These are phyloP conservation scores for Tillandsia fasciculata DNA, from an alignment of 176 grass and related monocot species.

Conservation along the genomic window DNA sequence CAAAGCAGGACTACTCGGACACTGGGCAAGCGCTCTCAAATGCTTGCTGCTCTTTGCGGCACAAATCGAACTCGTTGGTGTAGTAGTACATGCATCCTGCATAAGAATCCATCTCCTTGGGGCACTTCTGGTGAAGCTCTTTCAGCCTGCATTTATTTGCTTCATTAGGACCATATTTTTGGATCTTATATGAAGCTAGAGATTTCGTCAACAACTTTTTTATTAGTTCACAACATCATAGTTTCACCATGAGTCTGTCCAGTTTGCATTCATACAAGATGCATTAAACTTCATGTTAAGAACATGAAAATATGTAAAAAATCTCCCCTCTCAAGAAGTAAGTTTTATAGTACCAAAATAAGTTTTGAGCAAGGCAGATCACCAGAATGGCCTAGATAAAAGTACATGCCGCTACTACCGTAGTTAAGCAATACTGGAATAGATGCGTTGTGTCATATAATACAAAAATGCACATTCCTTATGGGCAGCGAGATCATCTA, in stretches of 20 bases:
- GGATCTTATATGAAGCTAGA: neutral
- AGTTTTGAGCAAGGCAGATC: no score
- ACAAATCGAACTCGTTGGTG: constrained; percentile 83
- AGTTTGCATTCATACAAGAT: no score
- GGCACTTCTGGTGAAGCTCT: constrained; percentile 68
- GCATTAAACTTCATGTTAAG: no score
- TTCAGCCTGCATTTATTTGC: constrained; percentile 43
- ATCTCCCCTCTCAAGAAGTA: no score
- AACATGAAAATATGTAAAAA: no score
- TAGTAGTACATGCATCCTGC: constrained; percentile 94
- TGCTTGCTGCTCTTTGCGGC: constrained; percentile 80
- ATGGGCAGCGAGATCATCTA: no score
- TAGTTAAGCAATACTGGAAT: no score
- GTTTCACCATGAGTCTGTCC: neutral
- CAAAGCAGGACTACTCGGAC: constrained; percentile 37
- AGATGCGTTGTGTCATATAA: no score
- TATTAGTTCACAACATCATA: neutral
- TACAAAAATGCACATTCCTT: no score
- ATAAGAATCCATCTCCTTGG: constrained; percentile 76
- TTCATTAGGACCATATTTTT: neutral
- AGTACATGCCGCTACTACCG: no score
- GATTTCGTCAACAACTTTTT: neutral
- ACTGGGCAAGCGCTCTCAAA: constrained; percentile 63
- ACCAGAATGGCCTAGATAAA: no score
- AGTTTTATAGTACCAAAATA: no score